Evolutionary conservation across 2,329 filamentous ascomycete genomes (phyloP), one percentile per base, ranked within the genome.

Genomic region (Epichloe sp.): DNA sequence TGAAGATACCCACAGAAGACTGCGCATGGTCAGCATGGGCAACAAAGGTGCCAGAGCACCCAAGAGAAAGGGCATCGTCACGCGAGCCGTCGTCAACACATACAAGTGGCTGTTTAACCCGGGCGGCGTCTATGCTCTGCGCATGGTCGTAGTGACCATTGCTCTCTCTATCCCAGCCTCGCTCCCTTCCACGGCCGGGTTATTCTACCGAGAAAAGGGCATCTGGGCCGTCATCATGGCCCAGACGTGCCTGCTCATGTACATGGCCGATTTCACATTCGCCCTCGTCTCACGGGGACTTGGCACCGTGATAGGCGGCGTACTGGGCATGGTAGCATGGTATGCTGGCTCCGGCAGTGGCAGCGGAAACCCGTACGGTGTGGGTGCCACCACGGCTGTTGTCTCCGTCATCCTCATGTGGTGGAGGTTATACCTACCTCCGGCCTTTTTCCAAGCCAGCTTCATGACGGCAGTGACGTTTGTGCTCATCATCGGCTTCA

Each of bases 211-310:
- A 3, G 68, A 77, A 51, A 76, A 74, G 56, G 73, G 75, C 0
- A 62, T 78, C 0, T 78, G 75, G 75, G 72, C 64, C 0, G 59
- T 77, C 8, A 75, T 78, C 42, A 77, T 73, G 60, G 74, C 67
- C 0, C 75, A 77, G 55, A 73, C 71, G 0, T 67, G 65, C 1
- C 54, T 77, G 2, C 62, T 76, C 1, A 62, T 72, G 10, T 77
- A 76, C 55, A 69, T 75, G 64, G 68, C 72, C 0, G 75, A 78
- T 49, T 76, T 77, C 41, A 69, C 67, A 0, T 71, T 72, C 47
- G 72, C 71, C 0, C 54, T 76, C 5, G 43, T 74, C 0, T 60
- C 65, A 1, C 65, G 75, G 21, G 57, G 60, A 0, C 48, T 68
- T 1, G 75, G 71, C 5, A 76, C 74, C 0, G 53, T 77, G 0